Evolutionary conservation across 2,329 filamentous ascomycete genomes (phyloP).

Genomic region (Knufia petricola): DNA sequence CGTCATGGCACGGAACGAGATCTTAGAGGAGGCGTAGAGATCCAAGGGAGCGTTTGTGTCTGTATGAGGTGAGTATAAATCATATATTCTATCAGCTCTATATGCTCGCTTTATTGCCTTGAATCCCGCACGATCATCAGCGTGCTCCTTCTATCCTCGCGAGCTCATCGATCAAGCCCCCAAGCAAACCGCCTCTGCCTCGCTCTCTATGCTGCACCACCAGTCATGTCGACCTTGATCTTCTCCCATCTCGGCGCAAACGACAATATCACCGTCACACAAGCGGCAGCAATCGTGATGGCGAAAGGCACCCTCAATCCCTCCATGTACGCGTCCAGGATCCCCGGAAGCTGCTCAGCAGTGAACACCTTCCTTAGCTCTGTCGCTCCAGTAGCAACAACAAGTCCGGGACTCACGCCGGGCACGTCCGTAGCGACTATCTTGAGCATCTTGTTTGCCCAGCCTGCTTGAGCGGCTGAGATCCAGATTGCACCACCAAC

Average conservation of each 20-base stretch:
- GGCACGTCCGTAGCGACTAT: conserved; percentile 23
- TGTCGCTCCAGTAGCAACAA: conserved; percentile 27
- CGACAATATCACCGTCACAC: conserved; percentile 15
- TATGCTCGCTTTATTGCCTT: background rate
- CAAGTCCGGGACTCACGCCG: conserved; percentile 20
- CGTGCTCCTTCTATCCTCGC: background rate
- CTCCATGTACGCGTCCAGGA: conserved; percentile 27
- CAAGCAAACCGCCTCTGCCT: background rate
- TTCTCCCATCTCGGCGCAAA: conserved; percentile 21
- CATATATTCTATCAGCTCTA: background rate
- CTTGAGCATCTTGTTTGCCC: conserved; percentile 27
- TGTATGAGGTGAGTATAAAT: background rate
- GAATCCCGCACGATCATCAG: background rate
- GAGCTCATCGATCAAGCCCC: background rate
- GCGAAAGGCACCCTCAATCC: conserved; percentile 24
- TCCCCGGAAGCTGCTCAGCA: conserved; percentile 21
- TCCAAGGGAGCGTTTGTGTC: too few relatives aligned
- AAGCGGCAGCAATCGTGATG: conserved; percentile 20
- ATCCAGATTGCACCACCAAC: conserved; percentile 28
- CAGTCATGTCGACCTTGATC: conserved; percentile 21
- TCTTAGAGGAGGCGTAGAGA: too few relatives aligned
- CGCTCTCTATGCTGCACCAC: conserved; percentile 7
- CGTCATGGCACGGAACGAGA: too few relatives aligned
- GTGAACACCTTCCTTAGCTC: conserved; percentile 25
- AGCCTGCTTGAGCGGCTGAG: conserved; percentile 27